phyloP scores from a whole-genome alignment of 2,329 filamentous ascomycete genomes.

The Aspergillus udagawae region DNA sequence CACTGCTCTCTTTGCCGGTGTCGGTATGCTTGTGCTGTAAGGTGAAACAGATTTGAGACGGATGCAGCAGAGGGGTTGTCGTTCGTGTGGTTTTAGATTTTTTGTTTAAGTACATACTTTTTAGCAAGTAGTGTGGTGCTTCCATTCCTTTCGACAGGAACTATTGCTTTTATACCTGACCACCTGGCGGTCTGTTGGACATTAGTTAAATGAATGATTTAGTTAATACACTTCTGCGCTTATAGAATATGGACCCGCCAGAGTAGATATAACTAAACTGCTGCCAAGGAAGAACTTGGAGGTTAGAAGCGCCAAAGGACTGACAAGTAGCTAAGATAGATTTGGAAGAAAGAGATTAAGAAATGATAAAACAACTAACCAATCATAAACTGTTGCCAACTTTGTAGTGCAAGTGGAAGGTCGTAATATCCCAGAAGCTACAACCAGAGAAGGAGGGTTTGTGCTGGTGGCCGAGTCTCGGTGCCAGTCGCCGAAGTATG shows the following conservation, averaged over 20 bases:
- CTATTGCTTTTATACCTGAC: neutral
- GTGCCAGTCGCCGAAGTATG: neutral
- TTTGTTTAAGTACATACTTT: conserved; percentile 2
- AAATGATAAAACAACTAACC: too few species aligned
- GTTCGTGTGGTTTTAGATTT: neutral
- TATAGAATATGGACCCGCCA: too few species aligned
- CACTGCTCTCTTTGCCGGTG: conserved; percentile 41
- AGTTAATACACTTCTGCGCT: neutral
- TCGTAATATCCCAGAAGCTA: too few species aligned
- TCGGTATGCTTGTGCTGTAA: conserved; percentile 49
- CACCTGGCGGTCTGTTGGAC: neutral
- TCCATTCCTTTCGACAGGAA: neutral
- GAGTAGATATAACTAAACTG: too few species aligned
- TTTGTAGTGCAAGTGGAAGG: too few species aligned
- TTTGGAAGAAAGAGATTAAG: too few species aligned
- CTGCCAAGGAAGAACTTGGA: neutral
- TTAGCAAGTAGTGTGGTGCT: conserved; percentile 2
- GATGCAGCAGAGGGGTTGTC: neutral
- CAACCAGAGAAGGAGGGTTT: too few species aligned
- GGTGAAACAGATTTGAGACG: neutral
- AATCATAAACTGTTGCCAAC: too few species aligned
- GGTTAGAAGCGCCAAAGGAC: too few species aligned
- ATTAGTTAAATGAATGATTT: conserved; percentile 1
- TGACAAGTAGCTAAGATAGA: too few species aligned
- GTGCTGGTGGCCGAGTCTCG: neutral